These are phyloP conservation scores for Rhodotorula sphaerocarpa DNA, from an alignment of 768 basidiomycete genomes.

Conservation along the genomic window DNA sequence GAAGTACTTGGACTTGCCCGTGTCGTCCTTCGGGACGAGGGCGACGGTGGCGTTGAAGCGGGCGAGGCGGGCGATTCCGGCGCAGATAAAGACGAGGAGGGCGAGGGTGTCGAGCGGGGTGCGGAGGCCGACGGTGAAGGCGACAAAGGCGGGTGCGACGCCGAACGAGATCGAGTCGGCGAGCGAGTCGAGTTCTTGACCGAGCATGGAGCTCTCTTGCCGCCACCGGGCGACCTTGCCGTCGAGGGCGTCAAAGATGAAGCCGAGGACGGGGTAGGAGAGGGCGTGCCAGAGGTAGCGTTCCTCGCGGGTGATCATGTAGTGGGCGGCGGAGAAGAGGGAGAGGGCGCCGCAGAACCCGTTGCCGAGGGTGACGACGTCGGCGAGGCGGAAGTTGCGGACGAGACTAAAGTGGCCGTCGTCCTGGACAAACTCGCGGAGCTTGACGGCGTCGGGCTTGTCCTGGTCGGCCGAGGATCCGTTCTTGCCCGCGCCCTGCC, in stretches of 20 bases:
- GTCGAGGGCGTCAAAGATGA: slow-evolving; percentile 96
- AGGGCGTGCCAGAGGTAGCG: slow-evolving; percentile 81
- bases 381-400: slow-evolving; percentile 94
- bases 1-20: slow-evolving; percentile 87
- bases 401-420: slow-evolving; percentile 97
- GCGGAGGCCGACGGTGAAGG: slow-evolving; percentile 76
- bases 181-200: slow-evolving; percentile 93
- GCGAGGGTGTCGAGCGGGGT: slow-evolving; percentile 82
- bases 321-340: slow-evolving; percentile 83
- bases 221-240: slow-evolving; percentile 97
- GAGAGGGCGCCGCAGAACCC: slow-evolving; percentile 96
- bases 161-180: slow-evolving; percentile 98
- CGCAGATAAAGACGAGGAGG: slow-evolving; percentile 84
- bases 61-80: slow-evolving; percentile 89
- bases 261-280: slow-evolving; percentile 76
- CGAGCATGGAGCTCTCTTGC: slow-evolving; percentile 87
- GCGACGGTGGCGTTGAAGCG: slow-evolving; percentile 99
- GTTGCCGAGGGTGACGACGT: slow-evolving; percentile 97
- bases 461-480: neutral
- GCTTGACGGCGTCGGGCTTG: slow-evolving; percentile 44
- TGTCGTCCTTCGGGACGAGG: slow-evolving; percentile 72
- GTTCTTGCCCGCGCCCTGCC: too few relatives aligned
- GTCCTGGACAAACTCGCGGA: slow-evolving; percentile 77
- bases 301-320: slow-evolving; percentile 68
- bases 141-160: slow-evolving; percentile 85